These are phyloP conservation scores for Sugiyamaella xylanicola DNA, from an alignment of 1,139 yeast species.

Conservation along the genomic window DNA sequence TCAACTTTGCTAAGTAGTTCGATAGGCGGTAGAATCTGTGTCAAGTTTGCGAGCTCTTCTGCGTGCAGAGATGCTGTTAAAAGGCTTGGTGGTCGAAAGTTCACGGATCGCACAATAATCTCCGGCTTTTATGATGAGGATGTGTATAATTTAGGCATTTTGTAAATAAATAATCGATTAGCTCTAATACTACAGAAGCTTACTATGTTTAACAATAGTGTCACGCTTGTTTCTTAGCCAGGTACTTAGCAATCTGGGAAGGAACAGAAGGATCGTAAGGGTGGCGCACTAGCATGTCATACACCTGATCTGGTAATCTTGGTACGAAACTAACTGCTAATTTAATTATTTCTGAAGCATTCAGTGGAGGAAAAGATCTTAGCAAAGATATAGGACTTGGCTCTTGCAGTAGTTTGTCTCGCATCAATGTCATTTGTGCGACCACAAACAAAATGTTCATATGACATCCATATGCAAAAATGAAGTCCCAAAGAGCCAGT, in stretches of 20 bases:
- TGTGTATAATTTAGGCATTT: constrained; percentile 48
- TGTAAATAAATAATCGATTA: constrained; percentile 26
- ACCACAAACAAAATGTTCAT: constrained; percentile 82
- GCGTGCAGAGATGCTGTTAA: constrained; percentile 60
- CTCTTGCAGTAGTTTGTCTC: constrained; percentile 60
- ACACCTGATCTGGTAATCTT: constrained; percentile 67
- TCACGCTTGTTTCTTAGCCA: constrained; percentile 7
- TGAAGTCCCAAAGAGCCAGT: constrained; percentile 81
- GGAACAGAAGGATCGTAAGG: constrained; percentile 53
- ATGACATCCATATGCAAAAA: constrained; percentile 90
- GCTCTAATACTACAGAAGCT: too few species aligned
- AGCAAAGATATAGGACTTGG: constrained; percentile 73
- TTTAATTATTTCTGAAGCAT: constrained; percentile 75
- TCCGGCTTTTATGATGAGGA: constrained; percentile 64
- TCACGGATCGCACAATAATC: constrained; percentile 69
- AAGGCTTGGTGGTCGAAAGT: constrained; percentile 67
- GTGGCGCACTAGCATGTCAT: constrained; percentile 71
- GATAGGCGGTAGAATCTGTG: constrained; percentile 73
- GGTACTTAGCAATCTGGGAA: constrained; percentile 19
- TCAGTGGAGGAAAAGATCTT: constrained; percentile 70
- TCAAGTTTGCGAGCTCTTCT: constrained; percentile 59
- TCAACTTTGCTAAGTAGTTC: constrained; percentile 41
- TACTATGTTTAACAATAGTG: too few species aligned
- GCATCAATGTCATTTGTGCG: constrained; percentile 74
- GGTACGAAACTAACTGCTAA: constrained; percentile 81